Conservation (phyloP, 495 filamentous ascomycete genomes). For the Aspergillus conjunctus region DNA sequence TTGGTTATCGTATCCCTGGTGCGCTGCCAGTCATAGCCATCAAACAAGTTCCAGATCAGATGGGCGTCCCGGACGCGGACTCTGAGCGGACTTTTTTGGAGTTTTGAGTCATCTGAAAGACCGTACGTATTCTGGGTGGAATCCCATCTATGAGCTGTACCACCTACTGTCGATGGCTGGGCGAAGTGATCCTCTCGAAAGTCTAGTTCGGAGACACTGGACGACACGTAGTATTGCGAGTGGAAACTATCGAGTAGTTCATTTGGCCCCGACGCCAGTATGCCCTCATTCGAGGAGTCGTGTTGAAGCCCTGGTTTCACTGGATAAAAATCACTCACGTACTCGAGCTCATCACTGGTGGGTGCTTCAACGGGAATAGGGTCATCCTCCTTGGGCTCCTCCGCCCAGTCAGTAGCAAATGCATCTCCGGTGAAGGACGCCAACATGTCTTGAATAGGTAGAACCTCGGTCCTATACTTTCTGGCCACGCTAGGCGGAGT, state of each 20-base stretch:
- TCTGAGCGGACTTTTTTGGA: conserved; percentile 71
- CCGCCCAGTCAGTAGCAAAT: conserved; percentile 51
- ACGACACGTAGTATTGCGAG: conserved; percentile 55
- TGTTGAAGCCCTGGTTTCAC: conserved; percentile 36
- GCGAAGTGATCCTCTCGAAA: conserved; percentile 84
- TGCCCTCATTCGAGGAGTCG: conserved; percentile 45
- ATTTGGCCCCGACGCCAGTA: conserved; percentile 41
- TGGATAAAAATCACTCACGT: conserved; percentile 65
- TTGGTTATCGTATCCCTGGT: conserved; percentile 85
- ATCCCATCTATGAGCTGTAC: conserved; percentile 77
- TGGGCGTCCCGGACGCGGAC: conserved; percentile 83
- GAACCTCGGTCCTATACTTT: conserved; percentile 85
- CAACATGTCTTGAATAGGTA: conserved; percentile 84
- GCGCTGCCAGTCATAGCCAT: conserved; percentile 94
- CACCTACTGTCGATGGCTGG: conserved; percentile 57
- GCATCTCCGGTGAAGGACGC: conserved; percentile 87
- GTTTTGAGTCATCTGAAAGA: conserved; percentile 59
- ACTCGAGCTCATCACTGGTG: conserved; percentile 58
- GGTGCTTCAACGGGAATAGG: conserved; percentile 29
- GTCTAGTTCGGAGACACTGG: conserved; percentile 56
- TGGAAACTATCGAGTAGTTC: conserved; percentile 66
- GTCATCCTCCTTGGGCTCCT: conserved; percentile 19
- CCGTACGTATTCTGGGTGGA: conserved; percentile 74
- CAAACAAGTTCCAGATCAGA: conserved; percentile 96
- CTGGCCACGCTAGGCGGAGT: conserved; percentile 73